Evolutionary conservation across 176 grass and related monocot genomes (phyloP).

Genomic region (Lolium perenne): DNA sequence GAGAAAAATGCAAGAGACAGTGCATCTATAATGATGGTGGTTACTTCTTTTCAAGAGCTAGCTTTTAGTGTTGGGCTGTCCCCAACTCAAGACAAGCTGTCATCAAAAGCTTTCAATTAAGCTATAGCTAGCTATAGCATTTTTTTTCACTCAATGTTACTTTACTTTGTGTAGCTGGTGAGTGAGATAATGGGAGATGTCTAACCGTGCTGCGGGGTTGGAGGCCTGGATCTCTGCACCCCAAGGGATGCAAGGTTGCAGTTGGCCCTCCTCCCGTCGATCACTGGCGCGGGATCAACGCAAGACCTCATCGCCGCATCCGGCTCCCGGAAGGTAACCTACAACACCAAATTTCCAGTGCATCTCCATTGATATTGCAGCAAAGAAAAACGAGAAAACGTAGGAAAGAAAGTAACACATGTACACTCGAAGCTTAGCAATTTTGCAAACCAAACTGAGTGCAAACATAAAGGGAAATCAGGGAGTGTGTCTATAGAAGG

Average conservation of each 20-base stretch:
- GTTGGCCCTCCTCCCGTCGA: constrained; percentile 93
- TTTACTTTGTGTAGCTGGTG: constrained; percentile 24
- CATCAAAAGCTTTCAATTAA: constrained; percentile 33
- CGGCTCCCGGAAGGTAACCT: constrained; percentile 96
- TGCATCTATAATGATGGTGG: constrained; percentile 40
- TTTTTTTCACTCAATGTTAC: constrained; percentile 19
- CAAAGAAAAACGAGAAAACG: not conserved
- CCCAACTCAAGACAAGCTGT: constrained; percentile 19
- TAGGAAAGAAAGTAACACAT: not conserved
- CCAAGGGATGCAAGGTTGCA: constrained; percentile 98
- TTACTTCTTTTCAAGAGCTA: constrained; percentile 39
- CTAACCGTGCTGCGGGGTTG: constrained; percentile 78
- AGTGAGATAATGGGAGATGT: constrained; percentile 39
- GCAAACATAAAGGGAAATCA: not conserved
- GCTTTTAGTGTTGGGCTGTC: constrained; percentile 4
- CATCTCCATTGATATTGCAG: constrained; percentile 10
- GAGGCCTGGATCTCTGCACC: constrained; percentile 86
- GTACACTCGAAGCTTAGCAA: not conserved
- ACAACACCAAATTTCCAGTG: constrained; percentile 31
- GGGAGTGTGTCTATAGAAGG: too few species aligned
- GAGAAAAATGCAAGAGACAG: constrained; percentile 22
- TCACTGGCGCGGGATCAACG: constrained; percentile 93
- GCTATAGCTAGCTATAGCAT: constrained; percentile 29
- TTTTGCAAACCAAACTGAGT: constrained; percentile 30
- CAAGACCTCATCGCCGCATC: constrained; percentile 88